A percentile compares a stretch with the other conserved stretches of the same genome.
Conservation (phyloP, 768 basidiomycete genomes). For the Boletus rubroflammeus region DNA sequence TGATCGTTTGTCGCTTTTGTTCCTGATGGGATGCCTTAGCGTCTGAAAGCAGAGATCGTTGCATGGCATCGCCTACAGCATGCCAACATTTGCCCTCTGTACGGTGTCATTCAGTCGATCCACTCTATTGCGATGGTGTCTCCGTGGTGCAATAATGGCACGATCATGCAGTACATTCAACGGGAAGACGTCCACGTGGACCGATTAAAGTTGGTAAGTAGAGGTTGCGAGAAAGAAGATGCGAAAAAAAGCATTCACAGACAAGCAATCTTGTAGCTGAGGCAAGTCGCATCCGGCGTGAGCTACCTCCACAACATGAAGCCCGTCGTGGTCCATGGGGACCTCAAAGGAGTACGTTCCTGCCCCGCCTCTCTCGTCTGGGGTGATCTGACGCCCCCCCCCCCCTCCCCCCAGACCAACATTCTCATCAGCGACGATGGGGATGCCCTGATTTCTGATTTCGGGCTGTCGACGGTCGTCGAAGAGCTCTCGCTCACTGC, state of each 20-base stretch:
- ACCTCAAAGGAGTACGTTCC: constrained; percentile 53
- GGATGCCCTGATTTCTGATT: constrained; percentile 55
- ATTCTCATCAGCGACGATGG: constrained; percentile 54
- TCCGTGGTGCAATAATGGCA: constrained; percentile 60
- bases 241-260: not conserved
- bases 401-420: constrained; percentile 40
- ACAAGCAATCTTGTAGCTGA: constrained; percentile 33
- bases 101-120: constrained; percentile 49
- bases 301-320: constrained; percentile 53
- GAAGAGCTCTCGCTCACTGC: constrained; percentile 43
- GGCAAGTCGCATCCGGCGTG: constrained; percentile 55
- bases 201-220: constrained; percentile 45
- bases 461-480: constrained; percentile 56
- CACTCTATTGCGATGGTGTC: constrained; percentile 62
- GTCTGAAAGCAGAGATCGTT: constrained; percentile 52
- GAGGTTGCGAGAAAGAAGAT: not conserved
- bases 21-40: constrained; percentile 24
- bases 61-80: constrained; percentile 59
- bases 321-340: constrained; percentile 56
- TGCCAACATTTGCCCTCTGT: constrained; percentile 51
- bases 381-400: not conserved
- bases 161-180: constrained; percentile 47
- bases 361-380: not conserved
- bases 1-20: not conserved
- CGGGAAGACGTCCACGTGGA: constrained; percentile 38